Evolutionary conservation across 2,329 filamentous ascomycete genomes (phyloP), one percentile per base, ranked within the genome.

Genomic region (Apiospora aurea): DNA sequence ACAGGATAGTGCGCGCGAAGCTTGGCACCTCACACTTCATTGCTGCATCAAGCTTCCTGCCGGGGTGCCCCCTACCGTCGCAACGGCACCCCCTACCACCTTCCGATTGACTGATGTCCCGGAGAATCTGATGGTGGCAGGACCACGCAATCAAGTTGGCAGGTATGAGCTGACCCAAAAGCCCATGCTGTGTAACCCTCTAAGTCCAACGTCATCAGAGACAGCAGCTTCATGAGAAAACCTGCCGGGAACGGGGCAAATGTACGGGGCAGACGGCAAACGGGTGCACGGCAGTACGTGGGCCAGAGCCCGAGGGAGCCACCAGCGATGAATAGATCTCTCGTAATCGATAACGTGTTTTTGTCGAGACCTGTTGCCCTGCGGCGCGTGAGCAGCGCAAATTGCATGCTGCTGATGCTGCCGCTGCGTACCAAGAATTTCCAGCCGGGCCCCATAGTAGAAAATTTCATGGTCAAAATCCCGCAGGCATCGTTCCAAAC

Each of bases 401-500:
- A 21, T 21, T 49, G 46, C 46, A 49, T 49, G 46, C 46, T 49
- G 46, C 46, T 38, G 34, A 3, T 18, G 44, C n/a, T n/a, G n/a
- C n/a, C 16, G 8, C 53, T 38, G 29, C 51, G 29, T 38, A 61
- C 26, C 29, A 38, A 38, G 53, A 41, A 21, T 61, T 34, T 29
- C 51, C 26, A 34, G 16, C 26, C 2, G 29, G 18, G 57, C 29
- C 21, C 57, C 57, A 64, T 64, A 41, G 34, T 64, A 64, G 41
- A 64, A 64, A 64, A 64, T 64, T 64, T 64, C 34, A 41, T 64
- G 34, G 57, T 64, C 57, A 64, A 64, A 64, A 41, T 61, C 53
- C 53, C 53, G 53, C 53, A 61, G 53, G 2, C 7, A 61, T 64
- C 18, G 57, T n/a, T 64, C 10, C 10, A 41, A 41, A 29, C 41